Conservation (phyloP, 2,329 filamentous ascomycete genomes). For the Colletotrichum camelliae region DNA sequence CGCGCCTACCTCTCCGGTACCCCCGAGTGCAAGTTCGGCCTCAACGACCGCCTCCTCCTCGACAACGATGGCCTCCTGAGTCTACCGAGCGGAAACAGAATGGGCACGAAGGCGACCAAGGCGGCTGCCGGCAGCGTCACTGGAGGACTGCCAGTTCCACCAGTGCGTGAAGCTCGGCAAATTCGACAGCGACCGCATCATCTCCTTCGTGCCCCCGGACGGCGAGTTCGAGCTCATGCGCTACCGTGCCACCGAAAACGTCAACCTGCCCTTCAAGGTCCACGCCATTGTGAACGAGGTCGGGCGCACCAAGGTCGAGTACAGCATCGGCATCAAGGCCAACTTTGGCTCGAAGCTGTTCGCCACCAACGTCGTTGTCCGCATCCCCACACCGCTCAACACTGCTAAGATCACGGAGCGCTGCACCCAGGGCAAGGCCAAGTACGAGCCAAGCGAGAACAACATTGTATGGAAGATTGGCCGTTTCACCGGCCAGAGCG, state of each 20-base stretch:
- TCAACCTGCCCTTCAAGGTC: slow-evolving; percentile 98
- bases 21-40: slow-evolving; percentile 97
- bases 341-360: slow-evolving; percentile 98
- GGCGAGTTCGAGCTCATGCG: slow-evolving; percentile 99
- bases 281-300: slow-evolving; percentile 98
- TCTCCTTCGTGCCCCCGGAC: slow-evolving; percentile 95
- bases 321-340: slow-evolving; percentile 95
- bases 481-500: slow-evolving; percentile 96
- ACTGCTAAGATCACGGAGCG: slow-evolving; percentile 93
- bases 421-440: slow-evolving; percentile 94
- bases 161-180: slow-evolving; percentile 98
- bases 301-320: slow-evolving; percentile 96
- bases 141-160: slow-evolving; percentile 99
- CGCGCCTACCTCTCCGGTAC: slow-evolving; percentile 95
- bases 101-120: slow-evolving; percentile 88
- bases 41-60: slow-evolving; percentile 94
- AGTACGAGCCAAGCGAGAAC: slow-evolving; percentile 98
- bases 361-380: slow-evolving; percentile 92
- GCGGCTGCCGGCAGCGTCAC: slow-evolving; percentile 95
- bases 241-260: slow-evolving; percentile 97
- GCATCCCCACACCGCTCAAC: slow-evolving; percentile 95
- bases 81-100: slow-evolving; percentile 75
- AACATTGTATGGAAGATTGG: slow-evolving; percentile 99
- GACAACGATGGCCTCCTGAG: slow-evolving; percentile 74
- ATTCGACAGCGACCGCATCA: slow-evolving; percentile 95